phyloP scores from a whole-genome alignment of 139 green algal genomes.

The Protoeuglena noctilucae region DNA sequence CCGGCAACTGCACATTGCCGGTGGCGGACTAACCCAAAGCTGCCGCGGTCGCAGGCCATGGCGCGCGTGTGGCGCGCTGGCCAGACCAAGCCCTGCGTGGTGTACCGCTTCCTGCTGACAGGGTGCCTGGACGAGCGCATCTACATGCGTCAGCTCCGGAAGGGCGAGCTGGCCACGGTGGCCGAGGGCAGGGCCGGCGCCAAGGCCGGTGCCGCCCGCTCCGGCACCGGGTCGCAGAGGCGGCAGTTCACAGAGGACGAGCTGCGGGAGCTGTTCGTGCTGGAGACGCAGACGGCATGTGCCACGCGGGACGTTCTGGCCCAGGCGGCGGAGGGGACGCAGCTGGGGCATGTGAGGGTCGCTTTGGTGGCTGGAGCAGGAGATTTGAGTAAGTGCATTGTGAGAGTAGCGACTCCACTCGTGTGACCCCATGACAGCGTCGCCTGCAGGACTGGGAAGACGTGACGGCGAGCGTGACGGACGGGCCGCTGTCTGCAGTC shows the following conservation, averaged over 20 bases:
- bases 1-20: not conserved
- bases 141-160: constrained; percentile 69
- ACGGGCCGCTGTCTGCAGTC: no score
- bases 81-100: constrained; percentile 46
- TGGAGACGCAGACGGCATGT: constrained; percentile 30
- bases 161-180: constrained; percentile 36
- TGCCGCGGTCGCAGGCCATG: constrained; percentile 42
- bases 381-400: no score
- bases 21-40: not conserved
- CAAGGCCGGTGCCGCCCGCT: not conserved
- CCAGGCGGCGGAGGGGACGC: no score
- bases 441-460: no score
- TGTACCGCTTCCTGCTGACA: constrained; percentile 63
- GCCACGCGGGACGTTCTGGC: constrained; percentile 39
- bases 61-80: constrained; percentile 69
- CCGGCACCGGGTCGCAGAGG: not conserved
- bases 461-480: no score
- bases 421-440: no score
- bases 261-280: constrained; percentile 49
- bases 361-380: no score
- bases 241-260: constrained; percentile 44
- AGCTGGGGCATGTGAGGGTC: no score
- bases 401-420: no score
- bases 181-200: constrained; percentile 11
- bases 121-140: constrained; percentile 70